Evolutionary conservation across 1,284 basidiomycete genomes (phyloP).

Genomic region (Polyporus tsugae): DNA sequence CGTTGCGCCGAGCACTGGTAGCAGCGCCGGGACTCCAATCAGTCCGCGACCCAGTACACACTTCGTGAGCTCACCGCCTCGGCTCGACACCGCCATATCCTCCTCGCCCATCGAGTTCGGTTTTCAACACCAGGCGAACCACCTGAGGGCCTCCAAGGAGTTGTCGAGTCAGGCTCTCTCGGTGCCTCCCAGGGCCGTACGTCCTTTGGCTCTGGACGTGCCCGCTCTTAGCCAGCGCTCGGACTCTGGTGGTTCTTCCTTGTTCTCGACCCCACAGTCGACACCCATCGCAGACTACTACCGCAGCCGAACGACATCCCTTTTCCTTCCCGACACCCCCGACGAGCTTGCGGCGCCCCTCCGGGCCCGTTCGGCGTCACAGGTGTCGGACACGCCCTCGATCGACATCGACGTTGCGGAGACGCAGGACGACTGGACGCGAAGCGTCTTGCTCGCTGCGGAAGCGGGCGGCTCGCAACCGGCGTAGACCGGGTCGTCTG

Average conservation of each 20-base stretch:
- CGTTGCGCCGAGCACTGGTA: constrained; percentile 41
- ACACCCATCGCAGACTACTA: constrained; percentile 60
- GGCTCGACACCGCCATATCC: constrained; percentile 60
- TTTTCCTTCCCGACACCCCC: constrained; percentile 46
- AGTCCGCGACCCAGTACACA: constrained; percentile 49
- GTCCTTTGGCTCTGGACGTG: constrained; percentile 18
- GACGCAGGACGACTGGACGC: constrained; percentile 61
- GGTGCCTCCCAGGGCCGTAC: constrained; percentile 16
- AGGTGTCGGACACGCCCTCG: constrained; percentile 38
- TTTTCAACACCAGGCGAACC: constrained; percentile 42
- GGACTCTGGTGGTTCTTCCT: constrained; percentile 39
- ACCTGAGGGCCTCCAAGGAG: constrained; percentile 15
- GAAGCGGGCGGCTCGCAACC: constrained; percentile 39
- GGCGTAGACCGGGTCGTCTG: constrained; percentile 5
- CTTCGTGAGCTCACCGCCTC: constrained; percentile 51
- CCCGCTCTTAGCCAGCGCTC: constrained; percentile 31
- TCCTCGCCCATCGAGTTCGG: constrained; percentile 52
- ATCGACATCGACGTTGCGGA: constrained; percentile 45
- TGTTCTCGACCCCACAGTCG: constrained; percentile 43
- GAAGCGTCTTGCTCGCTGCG: constrained; percentile 64
- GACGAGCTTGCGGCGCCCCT: constrained; percentile 22
- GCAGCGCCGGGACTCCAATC: constrained; percentile 44
- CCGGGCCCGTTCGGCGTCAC: constrained; percentile 32
- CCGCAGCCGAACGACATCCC: constrained; percentile 44
- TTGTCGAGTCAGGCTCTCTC: constrained; percentile 15